phyloP scores from a whole-genome alignment of 1,284 basidiomycete species.

The Mycosarcoma maydis region DNA sequence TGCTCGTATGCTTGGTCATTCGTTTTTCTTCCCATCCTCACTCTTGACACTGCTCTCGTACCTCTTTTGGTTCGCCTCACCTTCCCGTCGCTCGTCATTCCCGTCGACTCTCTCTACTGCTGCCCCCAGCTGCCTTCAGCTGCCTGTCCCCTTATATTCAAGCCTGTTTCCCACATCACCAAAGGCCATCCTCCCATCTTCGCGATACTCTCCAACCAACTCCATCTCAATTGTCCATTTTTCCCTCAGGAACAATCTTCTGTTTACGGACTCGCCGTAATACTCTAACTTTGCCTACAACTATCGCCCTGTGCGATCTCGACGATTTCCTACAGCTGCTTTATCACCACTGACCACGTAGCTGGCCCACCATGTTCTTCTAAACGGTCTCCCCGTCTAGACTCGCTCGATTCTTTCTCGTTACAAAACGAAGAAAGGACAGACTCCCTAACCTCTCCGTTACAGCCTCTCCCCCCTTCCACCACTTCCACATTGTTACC shows the following conservation, averaged over 20 bases:
- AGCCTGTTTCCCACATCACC: conserved; percentile 1
- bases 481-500: conserved; percentile 24
- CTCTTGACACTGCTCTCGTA: conserved; percentile 3
- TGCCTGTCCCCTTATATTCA: conserved; percentile 20
- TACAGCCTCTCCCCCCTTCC: conserved; percentile 37
- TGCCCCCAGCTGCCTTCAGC: conserved; percentile 20
- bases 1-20: conserved; percentile 3
- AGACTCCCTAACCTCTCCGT: conserved; percentile 41
- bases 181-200: background rate
- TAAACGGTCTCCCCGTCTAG: conserved; percentile 49
- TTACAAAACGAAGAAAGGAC: conserved; percentile 45
- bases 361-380: conserved; percentile 55
- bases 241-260: conserved; percentile 7
- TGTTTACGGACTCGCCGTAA: conserved; percentile 17
- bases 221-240: conserved; percentile 8
- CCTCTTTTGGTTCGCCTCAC: background rate
- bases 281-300: conserved; percentile 7
- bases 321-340: conserved; percentile 49
- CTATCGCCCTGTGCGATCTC: conserved; percentile 22
- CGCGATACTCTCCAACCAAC: conserved; percentile 13
- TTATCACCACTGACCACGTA: conserved; percentile 43
- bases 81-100: background rate
- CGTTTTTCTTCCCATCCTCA: background rate
- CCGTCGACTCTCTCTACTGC: conserved; percentile 1
- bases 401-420: conserved; percentile 37